phyloP scores from a whole-genome alignment of 768 basidiomycete genomes.

The Pulveroboletus sp. region DNA sequence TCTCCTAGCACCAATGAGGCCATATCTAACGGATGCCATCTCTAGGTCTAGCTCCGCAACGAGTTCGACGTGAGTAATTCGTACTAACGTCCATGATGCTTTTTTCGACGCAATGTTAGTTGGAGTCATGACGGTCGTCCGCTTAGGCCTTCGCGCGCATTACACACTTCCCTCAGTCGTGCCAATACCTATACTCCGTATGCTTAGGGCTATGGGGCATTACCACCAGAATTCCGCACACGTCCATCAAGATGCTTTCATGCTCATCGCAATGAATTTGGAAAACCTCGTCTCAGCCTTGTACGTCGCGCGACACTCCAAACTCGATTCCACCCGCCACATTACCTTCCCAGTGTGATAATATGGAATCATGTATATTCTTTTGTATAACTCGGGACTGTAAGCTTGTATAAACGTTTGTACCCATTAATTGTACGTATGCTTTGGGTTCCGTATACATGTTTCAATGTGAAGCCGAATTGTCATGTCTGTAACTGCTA shows the following conservation, averaged over 20 bases:
- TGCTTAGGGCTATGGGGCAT: conserved; percentile 11
- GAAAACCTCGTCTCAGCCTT: conserved; percentile 6
- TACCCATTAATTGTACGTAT: conserved; percentile 19
- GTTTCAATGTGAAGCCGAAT: background rate
- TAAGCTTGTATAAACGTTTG: conserved; percentile 22
- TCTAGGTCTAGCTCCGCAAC: conserved; percentile 33
- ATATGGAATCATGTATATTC: conserved; percentile 31
- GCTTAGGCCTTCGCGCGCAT: conserved; percentile 12
- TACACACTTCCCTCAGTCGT: conserved; percentile 12
- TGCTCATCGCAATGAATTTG: conserved; percentile 8
- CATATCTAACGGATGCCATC: conserved; percentile 19
- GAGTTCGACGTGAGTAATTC: conserved; percentile 28
- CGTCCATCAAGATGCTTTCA: conserved; percentile 15
- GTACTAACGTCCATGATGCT: background rate
- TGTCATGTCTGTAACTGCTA: background rate
- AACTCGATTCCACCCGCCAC: conserved; percentile 7
- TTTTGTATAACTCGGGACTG: conserved; percentile 23
- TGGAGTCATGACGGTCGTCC: conserved; percentile 28
- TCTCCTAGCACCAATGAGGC: conserved; percentile 12
- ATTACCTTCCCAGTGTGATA: conserved; percentile 19
- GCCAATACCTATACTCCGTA: conserved; percentile 20
- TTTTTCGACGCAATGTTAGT: conserved; percentile 15
- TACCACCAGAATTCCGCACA: conserved; percentile 2
- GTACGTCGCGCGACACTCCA: conserved; percentile 18
- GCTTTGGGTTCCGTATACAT: conserved; percentile 6